Evolutionary conservation across 176 grass and related monocot species (phyloP), one percentile per base, ranked within the genome.

Genomic region (Phoenix dactylifera): DNA sequence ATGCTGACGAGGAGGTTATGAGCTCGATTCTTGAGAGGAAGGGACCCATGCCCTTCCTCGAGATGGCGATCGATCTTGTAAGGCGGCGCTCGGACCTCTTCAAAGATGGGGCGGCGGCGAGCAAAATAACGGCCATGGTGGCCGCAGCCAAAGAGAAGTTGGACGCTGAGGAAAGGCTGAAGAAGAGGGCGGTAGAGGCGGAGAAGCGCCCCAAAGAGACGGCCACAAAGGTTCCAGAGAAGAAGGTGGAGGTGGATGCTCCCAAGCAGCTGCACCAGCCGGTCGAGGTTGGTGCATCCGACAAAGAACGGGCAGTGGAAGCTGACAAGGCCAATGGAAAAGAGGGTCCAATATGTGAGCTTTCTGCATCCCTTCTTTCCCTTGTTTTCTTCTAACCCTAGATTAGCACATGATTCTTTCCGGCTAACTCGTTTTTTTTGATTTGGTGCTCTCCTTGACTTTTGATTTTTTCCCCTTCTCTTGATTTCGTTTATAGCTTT

Each of bases 1-100:
- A 68, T 64, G 52, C 39, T 3, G 84, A 76, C 20, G 88, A 92
- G 28, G 79, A 81, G 51, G 54, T 58, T 49, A 74, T 98, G 15
- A 76, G 54, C 58, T 59, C 74, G 44, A 66, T 78, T 25, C 76
- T 98, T 5, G 83, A 83, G 22, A 81, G 62, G 23, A 85, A 78
- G 71, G 84, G 94, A 0, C 84, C 79, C 2, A 17, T 88, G 49
- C 70, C 79, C 5, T 85, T 98, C 56, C 62, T 98, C 19, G 76
- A 89, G 35, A 67, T 79, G 44, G 82, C 77, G 59, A 80, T 98
- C 76, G 85, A 92, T 64, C 66, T 92, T 24, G 83, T 66, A 25
- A 70, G 83, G 56, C 68, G 71, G 4, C 62, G 32, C 10, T 66
- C 94, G 55, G 94, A 86, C 57, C 62, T 98, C 20, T 93, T 98